A percentile compares a stretch with the other conserved stretches of the same genome.
Conservation (phyloP, 2,329 filamentous ascomycete species). For the Pestalotiopsis sp. region DNA sequence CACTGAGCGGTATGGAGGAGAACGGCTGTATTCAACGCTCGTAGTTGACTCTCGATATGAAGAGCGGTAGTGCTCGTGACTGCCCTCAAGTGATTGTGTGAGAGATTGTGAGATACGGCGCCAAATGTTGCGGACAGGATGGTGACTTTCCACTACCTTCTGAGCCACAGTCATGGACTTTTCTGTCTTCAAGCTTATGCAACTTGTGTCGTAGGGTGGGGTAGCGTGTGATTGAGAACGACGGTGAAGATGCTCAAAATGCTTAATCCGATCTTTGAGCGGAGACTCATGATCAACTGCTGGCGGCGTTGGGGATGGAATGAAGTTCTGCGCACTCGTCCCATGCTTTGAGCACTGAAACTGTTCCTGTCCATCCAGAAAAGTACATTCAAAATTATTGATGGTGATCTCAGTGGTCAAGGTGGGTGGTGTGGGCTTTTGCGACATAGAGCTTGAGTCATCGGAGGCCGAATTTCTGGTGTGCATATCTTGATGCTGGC, state of each 20-base stretch:
- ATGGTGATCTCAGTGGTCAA: conserved; percentile 28
- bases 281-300: conserved; percentile 23
- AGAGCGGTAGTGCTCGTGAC: conserved; percentile 1
- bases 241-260: conserved; percentile 26
- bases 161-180: not conserved
- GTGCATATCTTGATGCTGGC: not conserved
- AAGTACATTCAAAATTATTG: conserved; percentile 29
- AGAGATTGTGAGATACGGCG: conserved; percentile 29
- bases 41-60: conserved; percentile 7
- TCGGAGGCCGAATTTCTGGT: not conserved
- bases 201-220: not conserved
- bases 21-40: not conserved
- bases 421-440: conserved; percentile 21
- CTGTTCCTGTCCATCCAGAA: conserved; percentile 15
- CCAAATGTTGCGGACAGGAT: conserved; percentile 21
- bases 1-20: not conserved
- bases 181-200: not conserved
- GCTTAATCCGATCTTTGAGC: conserved; percentile 27
- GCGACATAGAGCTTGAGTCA: not conserved
- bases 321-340: too few relatives aligned
- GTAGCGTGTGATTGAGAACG: conserved; percentile 15
- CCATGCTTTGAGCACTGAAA: not conserved
- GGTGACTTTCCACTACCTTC: not conserved
- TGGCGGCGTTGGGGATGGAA: not conserved
- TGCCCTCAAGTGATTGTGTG: conserved; percentile 21